A percentile compares a stretch with the other conserved stretches of the same genome.
These are phyloP conservation scores for Schoenoplectus tabernaemontani DNA, from an alignment of 202 grass and related monocot species.

Conservation along the genomic window DNA sequence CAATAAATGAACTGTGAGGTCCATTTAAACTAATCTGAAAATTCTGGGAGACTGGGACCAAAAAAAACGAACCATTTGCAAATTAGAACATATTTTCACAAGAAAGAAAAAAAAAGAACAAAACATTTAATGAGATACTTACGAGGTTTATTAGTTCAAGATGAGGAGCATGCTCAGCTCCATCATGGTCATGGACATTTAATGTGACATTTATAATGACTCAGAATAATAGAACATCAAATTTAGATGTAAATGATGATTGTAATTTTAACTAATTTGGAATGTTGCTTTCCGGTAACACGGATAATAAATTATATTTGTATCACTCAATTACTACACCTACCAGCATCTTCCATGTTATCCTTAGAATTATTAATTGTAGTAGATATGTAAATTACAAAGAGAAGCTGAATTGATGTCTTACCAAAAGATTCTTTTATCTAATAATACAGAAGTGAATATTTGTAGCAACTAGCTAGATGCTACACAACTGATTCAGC, in stretches of 20 bases:
- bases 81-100: not conserved
- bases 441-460: slow-evolving; percentile 3
- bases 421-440: slow-evolving; percentile 12
- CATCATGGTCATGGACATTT: not conserved
- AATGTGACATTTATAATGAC: slow-evolving; percentile 12
- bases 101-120: not conserved
- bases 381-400: slow-evolving; percentile 5
- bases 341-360: slow-evolving; percentile 14
- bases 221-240: not conserved
- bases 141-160: not conserved
- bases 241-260: not conserved
- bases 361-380: not conserved
- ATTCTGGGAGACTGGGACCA: not conserved
- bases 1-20: not conserved
- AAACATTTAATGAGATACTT: slow-evolving; percentile 4
- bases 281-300: not conserved
- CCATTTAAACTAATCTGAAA: not conserved
- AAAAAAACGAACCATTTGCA: not conserved
- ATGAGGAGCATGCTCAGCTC: not conserved
- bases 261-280: too few species aligned
- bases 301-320: slow-evolving; percentile 9
- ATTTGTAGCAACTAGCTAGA: not conserved
- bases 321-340: not conserved
- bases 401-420: not conserved
- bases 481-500: not conserved